Percentiles rank a stretch among this genome's conserved stretches.
phyloP scores from a whole-genome alignment of 106 monocot species.

The Chionographis japonica region DNA sequence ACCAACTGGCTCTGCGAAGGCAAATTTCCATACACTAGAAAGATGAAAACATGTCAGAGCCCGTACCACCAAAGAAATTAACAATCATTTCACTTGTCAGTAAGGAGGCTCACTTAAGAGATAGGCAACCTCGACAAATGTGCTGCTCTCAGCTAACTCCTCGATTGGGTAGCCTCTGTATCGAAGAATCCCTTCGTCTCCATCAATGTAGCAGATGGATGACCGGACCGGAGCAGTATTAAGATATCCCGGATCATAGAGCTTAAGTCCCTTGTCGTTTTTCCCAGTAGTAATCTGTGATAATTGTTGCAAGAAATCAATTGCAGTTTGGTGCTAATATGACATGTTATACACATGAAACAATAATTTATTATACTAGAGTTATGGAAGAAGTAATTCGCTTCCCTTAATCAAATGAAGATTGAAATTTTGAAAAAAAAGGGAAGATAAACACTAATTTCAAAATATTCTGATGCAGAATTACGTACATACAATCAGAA shows the following conservation, averaged over 20 bases:
- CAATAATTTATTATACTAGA: too few species aligned
- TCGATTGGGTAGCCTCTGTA: conserved; percentile 98
- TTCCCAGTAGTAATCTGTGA: conserved; percentile 72
- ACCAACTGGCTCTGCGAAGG: conserved; percentile 78
- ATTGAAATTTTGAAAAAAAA: too few species aligned
- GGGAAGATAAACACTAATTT: too few species aligned
- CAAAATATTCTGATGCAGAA: too few species aligned
- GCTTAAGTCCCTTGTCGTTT: conserved; percentile 84
- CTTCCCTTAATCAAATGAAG: too few species aligned
- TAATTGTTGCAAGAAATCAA: not conserved
- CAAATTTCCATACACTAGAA: conserved; percentile 89
- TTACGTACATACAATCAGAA: too few species aligned
- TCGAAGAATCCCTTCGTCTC: conserved; percentile 92
- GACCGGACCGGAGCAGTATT: conserved; percentile 95
- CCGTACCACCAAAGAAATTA: not conserved
- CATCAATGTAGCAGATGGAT: conserved; percentile 91
- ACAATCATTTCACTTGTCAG: not conserved
- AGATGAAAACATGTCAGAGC: conserved; percentile 4
- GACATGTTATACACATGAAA: too few species aligned
- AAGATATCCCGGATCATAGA: conserved; percentile 96
- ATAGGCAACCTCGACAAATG: conserved; percentile 94
- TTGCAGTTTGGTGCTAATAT: not conserved
- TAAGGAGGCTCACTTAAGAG: conserved; percentile 62
- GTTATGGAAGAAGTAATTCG: too few species aligned
- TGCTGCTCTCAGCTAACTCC: conserved; percentile 87